Evolutionary conservation across 805 yeast genomes (phyloP), one percentile per base, ranked within the genome.

Genomic region (Candida stauntonica): DNA sequence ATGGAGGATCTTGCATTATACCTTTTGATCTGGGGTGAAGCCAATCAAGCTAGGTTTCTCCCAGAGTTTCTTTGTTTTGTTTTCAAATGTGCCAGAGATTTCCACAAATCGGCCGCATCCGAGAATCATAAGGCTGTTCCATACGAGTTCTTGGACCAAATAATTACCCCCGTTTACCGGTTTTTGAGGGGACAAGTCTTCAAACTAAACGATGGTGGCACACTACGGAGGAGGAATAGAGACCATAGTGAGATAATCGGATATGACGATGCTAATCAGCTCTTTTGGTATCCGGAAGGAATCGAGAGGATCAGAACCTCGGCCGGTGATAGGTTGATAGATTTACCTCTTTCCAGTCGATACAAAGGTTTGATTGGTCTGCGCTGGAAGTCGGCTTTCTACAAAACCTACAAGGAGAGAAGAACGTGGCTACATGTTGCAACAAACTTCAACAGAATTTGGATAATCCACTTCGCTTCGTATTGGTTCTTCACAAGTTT

Each of bases 51-150:
- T 1, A 67, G 96, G 44, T 88, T 83, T 52, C 75, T 87, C 73
- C 96, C 96, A 0, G 96, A 87, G 55, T 86, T 94, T 52, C 56
- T 87, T 17, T 86, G 94, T 42, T 87, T 87, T 50, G 73, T 87
- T 15, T 86, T 77, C 62, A 85, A 86, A 54, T 82, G 95, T 53
- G 86, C 94, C 29, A 72, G 72, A 31, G 91, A 84, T 52, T 70
- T 71, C 47, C 80, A 68, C 46, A 23, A 66, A 71, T 41, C 48
- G 4, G 82, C 79, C 56, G 64, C 61, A 2, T 41, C 48, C 17
- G 15, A 27, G 19, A 9, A 14, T 9, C 26, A 28, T n/a, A 35
- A 26, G 82, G 17, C 51, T 28, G 53, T 55, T 40, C 54, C 54
- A 8, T 67, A 33, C 15, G 65, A 70, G 29, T 81, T 73, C 51